phyloP scores from a whole-genome alignment of 805 yeast genomes.

The Candida boidinii region DNA sequence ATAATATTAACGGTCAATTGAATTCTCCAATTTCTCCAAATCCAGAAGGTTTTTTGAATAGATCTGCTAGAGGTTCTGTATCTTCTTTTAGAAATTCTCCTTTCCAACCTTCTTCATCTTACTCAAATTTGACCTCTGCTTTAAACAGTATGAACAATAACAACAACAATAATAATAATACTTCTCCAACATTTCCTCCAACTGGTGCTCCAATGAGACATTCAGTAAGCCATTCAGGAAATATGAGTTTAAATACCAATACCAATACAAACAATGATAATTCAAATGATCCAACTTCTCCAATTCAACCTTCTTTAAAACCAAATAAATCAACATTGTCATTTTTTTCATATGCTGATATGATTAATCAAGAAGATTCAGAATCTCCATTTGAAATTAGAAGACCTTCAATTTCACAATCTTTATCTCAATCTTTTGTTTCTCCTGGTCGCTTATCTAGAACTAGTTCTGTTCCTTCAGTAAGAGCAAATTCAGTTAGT shows the following conservation, averaged over 20 bases:
- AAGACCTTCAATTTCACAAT: constrained; percentile 48
- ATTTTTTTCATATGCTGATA: constrained; percentile 75
- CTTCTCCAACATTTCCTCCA: constrained; percentile 1
- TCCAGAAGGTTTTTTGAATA: too few species aligned
- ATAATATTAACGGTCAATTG: too few species aligned
- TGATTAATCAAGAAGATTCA: constrained; percentile 59
- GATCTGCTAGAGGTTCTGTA: background rate
- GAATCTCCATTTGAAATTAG: constrained; percentile 32
- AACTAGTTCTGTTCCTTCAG: constrained; percentile 7
- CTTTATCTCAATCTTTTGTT: constrained; percentile 25
- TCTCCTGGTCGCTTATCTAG: constrained; percentile 15
- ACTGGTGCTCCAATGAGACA: constrained; percentile 2
- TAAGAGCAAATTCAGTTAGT: too few species aligned
- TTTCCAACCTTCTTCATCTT: constrained; percentile 5
- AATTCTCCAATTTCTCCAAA: too few species aligned
- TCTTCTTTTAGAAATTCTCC: constrained; percentile 9
- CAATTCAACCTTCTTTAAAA: constrained; percentile 21
- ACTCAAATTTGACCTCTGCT: constrained; percentile 5
- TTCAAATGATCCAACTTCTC: constrained; percentile 25
- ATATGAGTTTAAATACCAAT: too few species aligned
- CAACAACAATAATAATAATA: constrained; percentile 3
- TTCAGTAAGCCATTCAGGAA: constrained; percentile 1
- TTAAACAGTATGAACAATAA: background rate
- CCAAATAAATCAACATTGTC: constrained; percentile 28
- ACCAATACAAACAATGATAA: constrained; percentile 3